Evolutionary conservation across 2,329 filamentous ascomycete genomes (phyloP), one percentile per base, ranked within the genome.

Genomic region (Dactylellina cionopaga): DNA sequence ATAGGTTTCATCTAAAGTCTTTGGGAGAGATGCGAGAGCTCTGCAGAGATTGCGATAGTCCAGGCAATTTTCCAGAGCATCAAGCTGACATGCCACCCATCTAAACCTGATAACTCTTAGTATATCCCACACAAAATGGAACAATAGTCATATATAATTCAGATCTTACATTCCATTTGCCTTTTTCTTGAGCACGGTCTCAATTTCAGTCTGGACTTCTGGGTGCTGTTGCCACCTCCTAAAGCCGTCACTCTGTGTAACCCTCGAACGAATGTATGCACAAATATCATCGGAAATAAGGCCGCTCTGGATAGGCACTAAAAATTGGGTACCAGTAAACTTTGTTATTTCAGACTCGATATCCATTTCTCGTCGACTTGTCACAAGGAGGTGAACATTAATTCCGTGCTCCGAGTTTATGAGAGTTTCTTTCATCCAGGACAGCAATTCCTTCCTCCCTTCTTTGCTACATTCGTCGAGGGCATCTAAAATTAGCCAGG

Each of bases 101-200:
- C 75, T 74, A 51, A 78, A 78, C 78, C 77, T 77, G 31, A 1
- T 64, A 54, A 17, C 19, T 24, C 35, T 24, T 71, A 39, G 56
- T 35, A 63, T 33, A 13, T 17, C 9, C 41, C n/a, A n/a, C n/a
- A n/a, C 41, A 29, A 29, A 29, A 31, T 5, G 17, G 27, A 52
- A 29, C 9, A 4, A 10, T 25, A 3, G 39, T 47, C 24, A 64
- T 60, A 9, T 1, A 46, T n/a, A n/a, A n/a, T n/a, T n/a, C n/a
- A n/a, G n/a, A n/a, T n/a, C 77, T 74, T 75, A 79, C 78, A 79
- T 80, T 68, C 79, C 79, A 41, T 77, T 56, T 19, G 77, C 75
- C 24, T 77, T 77, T 7, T 17, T 9, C 25, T 7, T 5, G 37
- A 55, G 24, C 74, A 4, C 41, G 7, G 2, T 43, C n/a, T n/a